These are phyloP conservation scores for Debaryomyces subglobosus DNA, from an alignment of 1,139 yeast genomes.

Conservation along the genomic window DNA sequence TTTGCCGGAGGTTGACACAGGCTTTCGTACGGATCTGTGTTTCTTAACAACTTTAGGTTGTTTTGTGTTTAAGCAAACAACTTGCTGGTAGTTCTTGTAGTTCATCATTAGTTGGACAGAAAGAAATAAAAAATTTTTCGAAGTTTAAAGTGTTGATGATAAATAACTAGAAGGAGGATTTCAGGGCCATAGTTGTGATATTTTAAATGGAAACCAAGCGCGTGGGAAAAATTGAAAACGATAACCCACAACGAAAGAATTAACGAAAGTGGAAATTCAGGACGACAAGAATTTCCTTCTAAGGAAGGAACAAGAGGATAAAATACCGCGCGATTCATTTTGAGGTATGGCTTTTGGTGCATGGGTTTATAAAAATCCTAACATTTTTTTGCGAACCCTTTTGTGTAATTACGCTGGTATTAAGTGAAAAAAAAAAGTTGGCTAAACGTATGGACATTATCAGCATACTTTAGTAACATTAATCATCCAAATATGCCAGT, in stretches of 20 bases:
- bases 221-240: constrained; percentile 4
- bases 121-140: constrained; percentile 1
- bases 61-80: constrained; percentile 37
- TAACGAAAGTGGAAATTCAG: neutral
- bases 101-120: constrained; percentile 16
- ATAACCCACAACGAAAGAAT: constrained; percentile 1
- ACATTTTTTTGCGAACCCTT: neutral
- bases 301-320: neutral
- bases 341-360: neutral
- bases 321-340: neutral
- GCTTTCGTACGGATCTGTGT: constrained; percentile 12
- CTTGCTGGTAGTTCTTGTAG: constrained; percentile 49
- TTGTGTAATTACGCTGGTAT: constrained; percentile 3
- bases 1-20: constrained; percentile 13
- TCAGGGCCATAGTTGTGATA: neutral
- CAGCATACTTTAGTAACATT: neutral
- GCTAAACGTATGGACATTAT: neutral
- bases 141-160: neutral
- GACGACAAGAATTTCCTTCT: neutral
- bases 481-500: constrained; percentile 40
- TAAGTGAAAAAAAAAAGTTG: constrained; percentile 5
- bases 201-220: constrained; percentile 1
- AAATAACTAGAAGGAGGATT: neutral
- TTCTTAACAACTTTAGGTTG: constrained; percentile 17
- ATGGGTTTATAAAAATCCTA: neutral